Base-by-base conservation (phyloP, 768 basidiomycete species). In the Calocybe gangraenosa region DNA sequence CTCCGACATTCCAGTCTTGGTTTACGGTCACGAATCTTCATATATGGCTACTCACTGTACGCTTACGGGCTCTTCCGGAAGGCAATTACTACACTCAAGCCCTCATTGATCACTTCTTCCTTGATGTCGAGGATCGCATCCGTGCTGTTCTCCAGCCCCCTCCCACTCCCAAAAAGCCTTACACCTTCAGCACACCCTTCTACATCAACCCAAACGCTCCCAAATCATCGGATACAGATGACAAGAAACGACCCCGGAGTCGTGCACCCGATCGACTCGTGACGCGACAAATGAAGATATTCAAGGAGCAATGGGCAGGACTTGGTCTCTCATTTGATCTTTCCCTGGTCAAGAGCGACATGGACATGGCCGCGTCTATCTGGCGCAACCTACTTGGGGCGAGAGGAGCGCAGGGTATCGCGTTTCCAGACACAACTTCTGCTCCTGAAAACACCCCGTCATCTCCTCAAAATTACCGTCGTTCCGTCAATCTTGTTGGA, bases 1-100 rank as follows among this genome's bases (percentile, higher is more conserved):
- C 94, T 8, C 86, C 85, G 10, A 96, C 95, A 0, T 96, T 95
- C 65, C 94, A 97, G 58, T 90, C 95, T 13, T 97, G 93, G 89
- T 97, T 97, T 67, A 90, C 89, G 3, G 68, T 96, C 40, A 91
- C 91, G 21, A 92, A 94, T 52, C 73, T 97, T 21, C 92, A 98
- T 65, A 71, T 97, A 38, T 94, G 93, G 87, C 72, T 97, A 53
- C 79, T 94, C 40, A 85, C 85, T 14, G 87, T 89, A 42, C 87
- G 94, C 18, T 75, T 96, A 8, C 90, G 95, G 17, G 81, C 88
- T 0, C 79, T 97, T 9, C 92, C 84, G 2, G 58, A 86, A 42
- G 88, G 87, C 18, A 67, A 68, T 53, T 61, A 76, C 48, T 87
- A 87, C 67, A 74, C 86, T 52, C 87, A 94, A 65, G 87, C 74